These are phyloP conservation scores for Platanus orientalis DNA, from an alignment of 164 flowering plant species.

Conservation along the genomic window DNA sequence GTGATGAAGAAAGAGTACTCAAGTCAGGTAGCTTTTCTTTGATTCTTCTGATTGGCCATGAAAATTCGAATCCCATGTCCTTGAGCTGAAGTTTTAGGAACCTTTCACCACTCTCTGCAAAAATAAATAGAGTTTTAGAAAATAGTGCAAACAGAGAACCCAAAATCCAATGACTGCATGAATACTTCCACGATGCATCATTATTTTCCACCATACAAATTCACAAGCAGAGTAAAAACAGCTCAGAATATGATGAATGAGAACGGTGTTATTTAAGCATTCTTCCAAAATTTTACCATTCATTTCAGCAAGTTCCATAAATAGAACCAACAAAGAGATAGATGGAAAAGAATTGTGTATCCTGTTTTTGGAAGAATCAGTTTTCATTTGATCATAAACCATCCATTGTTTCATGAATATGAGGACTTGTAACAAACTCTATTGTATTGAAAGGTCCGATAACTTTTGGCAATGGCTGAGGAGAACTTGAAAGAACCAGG, in stretches of 20 bases:
- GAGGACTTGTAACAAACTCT: too few species aligned
- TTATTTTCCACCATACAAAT: neutral
- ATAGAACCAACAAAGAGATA: too few species aligned
- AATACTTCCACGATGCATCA: neutral
- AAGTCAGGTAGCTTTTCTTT: slow-evolving; percentile 40
- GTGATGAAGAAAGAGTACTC: slow-evolving; percentile 29
- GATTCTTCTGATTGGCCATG: slow-evolving; percentile 68
- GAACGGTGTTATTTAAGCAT: too few species aligned
- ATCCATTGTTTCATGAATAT: too few species aligned
- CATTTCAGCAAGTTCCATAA: too few species aligned
- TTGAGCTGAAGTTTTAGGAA: slow-evolving; percentile 59
- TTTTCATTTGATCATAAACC: too few species aligned
- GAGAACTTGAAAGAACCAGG: too few species aligned
- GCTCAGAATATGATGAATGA: neutral
- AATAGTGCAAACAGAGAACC: neutral
- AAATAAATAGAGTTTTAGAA: neutral
- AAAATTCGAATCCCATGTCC: slow-evolving; percentile 66
- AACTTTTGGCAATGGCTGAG: too few species aligned
- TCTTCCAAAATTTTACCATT: too few species aligned
- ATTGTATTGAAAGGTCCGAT: too few species aligned
- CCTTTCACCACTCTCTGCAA: slow-evolving; percentile 43
- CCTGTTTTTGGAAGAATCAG: too few species aligned
- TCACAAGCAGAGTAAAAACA: neutral
- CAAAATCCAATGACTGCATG: neutral
- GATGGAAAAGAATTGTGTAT: too few species aligned